Conservation (phyloP, 106 monocot species). For the Dactylorhiza incarnata region DNA sequence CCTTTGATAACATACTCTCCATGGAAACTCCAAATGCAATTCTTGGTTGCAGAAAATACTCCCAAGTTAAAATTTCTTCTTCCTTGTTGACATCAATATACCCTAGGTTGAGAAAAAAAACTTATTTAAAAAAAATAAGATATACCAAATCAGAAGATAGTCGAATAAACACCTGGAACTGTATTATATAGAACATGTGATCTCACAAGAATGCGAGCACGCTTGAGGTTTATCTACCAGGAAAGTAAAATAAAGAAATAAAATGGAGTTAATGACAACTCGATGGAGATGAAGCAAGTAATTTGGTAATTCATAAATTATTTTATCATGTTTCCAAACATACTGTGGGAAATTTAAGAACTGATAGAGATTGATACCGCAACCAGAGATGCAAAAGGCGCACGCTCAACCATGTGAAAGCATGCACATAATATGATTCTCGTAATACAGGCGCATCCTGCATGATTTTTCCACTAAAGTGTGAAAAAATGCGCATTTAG, state of each 20-base stretch:
- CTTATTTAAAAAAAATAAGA: background rate
- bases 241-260: background rate
- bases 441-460: slow-evolving; percentile 65
- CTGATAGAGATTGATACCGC: slow-evolving; percentile 72
- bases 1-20: slow-evolving; percentile 34
- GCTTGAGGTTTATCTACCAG: slow-evolving; percentile 79
- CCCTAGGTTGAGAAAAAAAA: slow-evolving; percentile 27
- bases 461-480: slow-evolving; percentile 2
- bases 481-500: background rate
- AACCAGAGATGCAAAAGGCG: slow-evolving; percentile 85
- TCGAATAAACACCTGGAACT: slow-evolving; percentile 54
- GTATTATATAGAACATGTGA: slow-evolving; percentile 52
- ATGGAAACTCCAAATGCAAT: slow-evolving; percentile 47
- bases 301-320: background rate
- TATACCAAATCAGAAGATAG: background rate
- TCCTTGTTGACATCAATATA: slow-evolving; percentile 63
- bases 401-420: slow-evolving; percentile 58
- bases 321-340: slow-evolving; percentile 12
- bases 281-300: background rate
- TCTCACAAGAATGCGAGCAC: slow-evolving; percentile 80
- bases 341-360: slow-evolving; percentile 81
- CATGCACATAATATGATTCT: slow-evolving; percentile 47
- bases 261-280: background rate
- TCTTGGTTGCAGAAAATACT: slow-evolving; percentile 44
- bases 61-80: slow-evolving; percentile 73